Conservation (phyloP, 2,329 filamentous ascomycete genomes). For the Botryotinia convoluta region DNA sequence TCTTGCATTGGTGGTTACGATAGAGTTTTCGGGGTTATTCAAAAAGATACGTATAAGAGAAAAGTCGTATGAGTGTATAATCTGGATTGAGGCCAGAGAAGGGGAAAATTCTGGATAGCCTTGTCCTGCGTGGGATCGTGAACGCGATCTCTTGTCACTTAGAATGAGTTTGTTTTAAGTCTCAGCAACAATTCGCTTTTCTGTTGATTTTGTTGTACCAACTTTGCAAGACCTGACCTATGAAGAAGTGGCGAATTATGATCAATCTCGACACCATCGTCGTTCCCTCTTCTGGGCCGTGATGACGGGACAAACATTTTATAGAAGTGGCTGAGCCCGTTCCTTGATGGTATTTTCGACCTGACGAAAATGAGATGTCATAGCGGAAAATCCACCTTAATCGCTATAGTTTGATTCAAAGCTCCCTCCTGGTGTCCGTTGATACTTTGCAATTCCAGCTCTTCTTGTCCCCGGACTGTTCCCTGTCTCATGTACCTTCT, state of each 20-base stretch:
- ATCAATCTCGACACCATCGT: too few relatives aligned
- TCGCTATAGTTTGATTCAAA: neutral
- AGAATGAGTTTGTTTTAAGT: too few relatives aligned
- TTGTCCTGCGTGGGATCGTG: too few relatives aligned
- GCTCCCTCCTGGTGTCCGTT: neutral
- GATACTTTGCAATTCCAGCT: too few relatives aligned
- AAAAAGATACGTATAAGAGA: neutral
- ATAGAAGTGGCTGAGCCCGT: neutral
- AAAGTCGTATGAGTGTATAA: neutral
- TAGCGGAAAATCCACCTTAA: too few relatives aligned
- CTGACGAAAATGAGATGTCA: too few relatives aligned
- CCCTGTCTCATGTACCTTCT: neutral
- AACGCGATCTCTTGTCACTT: too few relatives aligned
- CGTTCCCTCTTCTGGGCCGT: neutral
- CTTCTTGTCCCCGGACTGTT: neutral
- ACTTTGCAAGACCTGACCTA: too few relatives aligned
- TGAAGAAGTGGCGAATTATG: neutral
- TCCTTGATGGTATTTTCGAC: neutral
- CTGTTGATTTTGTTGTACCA: too few relatives aligned
- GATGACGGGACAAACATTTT: neutral
- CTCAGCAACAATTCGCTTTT: too few relatives aligned
- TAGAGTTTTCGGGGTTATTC: fast-evolving
- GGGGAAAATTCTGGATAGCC: too few relatives aligned
- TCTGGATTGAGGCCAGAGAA: too few relatives aligned
- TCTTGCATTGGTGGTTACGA: neutral